These are phyloP conservation scores for Achaetomiella virescens DNA, from an alignment of 495 filamentous ascomycete species.

Conservation along the genomic window DNA sequence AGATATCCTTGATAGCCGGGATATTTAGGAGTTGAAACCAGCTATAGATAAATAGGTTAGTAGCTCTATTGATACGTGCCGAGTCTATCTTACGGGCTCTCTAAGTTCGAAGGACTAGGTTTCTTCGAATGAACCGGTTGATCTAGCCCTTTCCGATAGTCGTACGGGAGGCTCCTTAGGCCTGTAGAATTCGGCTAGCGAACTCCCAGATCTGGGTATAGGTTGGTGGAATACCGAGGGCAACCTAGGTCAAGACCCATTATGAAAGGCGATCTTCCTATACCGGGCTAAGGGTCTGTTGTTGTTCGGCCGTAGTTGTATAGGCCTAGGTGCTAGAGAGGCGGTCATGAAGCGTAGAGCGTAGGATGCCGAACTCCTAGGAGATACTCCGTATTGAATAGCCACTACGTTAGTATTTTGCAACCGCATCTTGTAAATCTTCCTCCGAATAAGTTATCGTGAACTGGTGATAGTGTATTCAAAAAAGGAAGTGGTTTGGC, in stretches of 20 bases:
- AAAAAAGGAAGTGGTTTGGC: too few species aligned
- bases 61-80: not conserved
- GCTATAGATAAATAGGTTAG: not conserved
- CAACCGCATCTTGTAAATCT: too few species aligned
- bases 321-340: too few species aligned
- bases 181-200: not conserved
- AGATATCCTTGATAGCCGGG: slow-evolving; percentile 2
- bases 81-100: not conserved
- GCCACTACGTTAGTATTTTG: too few species aligned
- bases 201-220: not conserved
- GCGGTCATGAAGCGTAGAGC: too few species aligned
- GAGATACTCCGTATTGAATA: too few species aligned
- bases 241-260: not conserved
- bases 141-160: not conserved
- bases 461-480: too few species aligned
- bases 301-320: too few species aligned
- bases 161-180: not conserved
- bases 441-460: too few species aligned
- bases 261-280: not conserved
- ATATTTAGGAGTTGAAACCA: not conserved
- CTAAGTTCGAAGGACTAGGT: not conserved
- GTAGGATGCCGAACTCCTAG: too few species aligned
- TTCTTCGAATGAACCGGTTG: not conserved
- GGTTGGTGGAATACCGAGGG: not conserved
- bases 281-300: too few species aligned